Evolutionary conservation across 1,284 basidiomycete species (phyloP).

Genomic region (Rhodotorula sp.): DNA sequence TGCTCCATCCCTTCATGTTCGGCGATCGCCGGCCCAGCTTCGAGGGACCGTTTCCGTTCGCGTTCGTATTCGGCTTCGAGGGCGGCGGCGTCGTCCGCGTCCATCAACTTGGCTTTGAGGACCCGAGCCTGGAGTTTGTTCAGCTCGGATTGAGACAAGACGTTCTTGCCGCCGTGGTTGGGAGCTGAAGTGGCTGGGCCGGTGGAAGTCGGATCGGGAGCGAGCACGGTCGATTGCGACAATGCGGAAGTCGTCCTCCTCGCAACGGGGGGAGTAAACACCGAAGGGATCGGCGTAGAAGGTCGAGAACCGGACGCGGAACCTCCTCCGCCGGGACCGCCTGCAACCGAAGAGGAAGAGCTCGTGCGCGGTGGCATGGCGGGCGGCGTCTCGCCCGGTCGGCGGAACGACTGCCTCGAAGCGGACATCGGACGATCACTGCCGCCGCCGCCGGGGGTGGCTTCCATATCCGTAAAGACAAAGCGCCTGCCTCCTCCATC

Average conservation of each 20-base stretch:
- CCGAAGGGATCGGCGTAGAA: constrained; percentile 77
- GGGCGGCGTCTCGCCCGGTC: constrained; percentile 29
- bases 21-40: constrained; percentile 14
- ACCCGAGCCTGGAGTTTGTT: constrained; percentile 93
- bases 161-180: constrained; percentile 33
- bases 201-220: constrained; percentile 30
- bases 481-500: constrained; percentile 24
- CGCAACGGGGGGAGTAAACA: constrained; percentile 69
- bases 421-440: constrained; percentile 50
- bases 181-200: constrained; percentile 7
- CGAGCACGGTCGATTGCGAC: constrained; percentile 36
- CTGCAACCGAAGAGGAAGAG: constrained; percentile 16
- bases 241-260: constrained; percentile 39
- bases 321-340: background rate
- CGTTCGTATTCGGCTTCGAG: constrained; percentile 81
- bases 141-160: constrained; percentile 59
- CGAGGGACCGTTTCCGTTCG: constrained; percentile 55
- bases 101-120: constrained; percentile 82
- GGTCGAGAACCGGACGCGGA: constrained; percentile 26
- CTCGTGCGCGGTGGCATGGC: constrained; percentile 17
- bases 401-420: constrained; percentile 52
- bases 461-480: constrained; percentile 35
- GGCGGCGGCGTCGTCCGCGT: constrained; percentile 60
- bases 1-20: constrained; percentile 38
- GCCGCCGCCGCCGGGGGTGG: constrained; percentile 3